These are phyloP conservation scores for Gentiana macrophylla DNA, from an alignment of 257 asterid genomes.

Conservation along the genomic window DNA sequence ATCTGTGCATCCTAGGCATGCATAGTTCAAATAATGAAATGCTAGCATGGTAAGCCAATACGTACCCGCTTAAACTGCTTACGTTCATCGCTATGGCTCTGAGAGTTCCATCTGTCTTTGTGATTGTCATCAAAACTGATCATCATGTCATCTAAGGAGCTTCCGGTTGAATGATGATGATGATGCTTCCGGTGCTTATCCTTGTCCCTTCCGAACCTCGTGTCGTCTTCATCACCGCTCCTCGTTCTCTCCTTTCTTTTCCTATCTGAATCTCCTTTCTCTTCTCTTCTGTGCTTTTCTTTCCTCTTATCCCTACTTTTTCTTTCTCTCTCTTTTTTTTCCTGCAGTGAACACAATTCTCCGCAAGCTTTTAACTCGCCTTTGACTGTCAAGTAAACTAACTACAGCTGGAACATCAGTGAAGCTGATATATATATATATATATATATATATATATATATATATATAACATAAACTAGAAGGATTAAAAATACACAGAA, in stretches of 20 bases:
- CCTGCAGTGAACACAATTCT: constrained; percentile 29
- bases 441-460: no score
- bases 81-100: constrained; percentile 37
- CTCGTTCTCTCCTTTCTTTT: constrained; percentile 38
- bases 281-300: constrained; percentile 46
- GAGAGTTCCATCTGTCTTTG: constrained; percentile 41
- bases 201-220: constrained; percentile 50
- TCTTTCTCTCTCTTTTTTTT: constrained; percentile 61
- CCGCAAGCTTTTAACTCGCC: background rate
- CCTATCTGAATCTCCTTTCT: constrained; percentile 34
- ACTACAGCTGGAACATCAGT: no score
- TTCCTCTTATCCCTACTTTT: constrained; percentile 43
- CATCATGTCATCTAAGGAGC: constrained; percentile 1
- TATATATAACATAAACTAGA: no score
- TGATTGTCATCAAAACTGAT: constrained; percentile 35
- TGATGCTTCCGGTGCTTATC: constrained; percentile 43
- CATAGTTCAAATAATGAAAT: no score
- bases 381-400: no score
- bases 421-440: no score
- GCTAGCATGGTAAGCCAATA: background rate
- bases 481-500: background rate
- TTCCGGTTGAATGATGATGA: constrained; percentile 19
- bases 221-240: constrained; percentile 40
- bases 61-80: constrained; percentile 52
- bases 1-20: background rate